Conservation (phyloP, 106 monocot species). For the Narthecium ossifragum region DNA sequence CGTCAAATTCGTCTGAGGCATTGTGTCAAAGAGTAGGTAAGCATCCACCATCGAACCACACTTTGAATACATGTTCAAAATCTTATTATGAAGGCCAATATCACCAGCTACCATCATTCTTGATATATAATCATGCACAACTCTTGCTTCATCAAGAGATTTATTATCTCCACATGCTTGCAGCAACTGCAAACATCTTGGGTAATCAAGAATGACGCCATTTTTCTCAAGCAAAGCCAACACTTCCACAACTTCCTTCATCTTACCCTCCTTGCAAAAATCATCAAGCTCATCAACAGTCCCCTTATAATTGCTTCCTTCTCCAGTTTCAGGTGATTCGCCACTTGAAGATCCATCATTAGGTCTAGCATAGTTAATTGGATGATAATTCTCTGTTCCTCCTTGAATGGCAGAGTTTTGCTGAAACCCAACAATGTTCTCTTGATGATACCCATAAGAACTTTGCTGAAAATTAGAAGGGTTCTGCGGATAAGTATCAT, state of each 20-base stretch:
- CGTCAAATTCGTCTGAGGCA: constrained; percentile 65
- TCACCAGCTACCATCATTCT: constrained; percentile 20
- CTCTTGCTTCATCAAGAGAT: constrained; percentile 45
- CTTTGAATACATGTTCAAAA: constrained; percentile 64
- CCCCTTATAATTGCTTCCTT: constrained; percentile 17
- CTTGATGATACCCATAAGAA: constrained; percentile 3
- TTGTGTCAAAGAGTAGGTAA: constrained; percentile 55
- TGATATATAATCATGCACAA: constrained; percentile 40
- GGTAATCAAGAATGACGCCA: constrained; percentile 30
- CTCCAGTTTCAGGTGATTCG: constrained; percentile 17
- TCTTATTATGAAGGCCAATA: constrained; percentile 55
- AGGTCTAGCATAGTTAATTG: not conserved
- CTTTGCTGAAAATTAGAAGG: constrained; percentile 10
- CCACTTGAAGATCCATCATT: not conserved
- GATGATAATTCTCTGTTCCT: not conserved
- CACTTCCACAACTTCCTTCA: constrained; percentile 66
- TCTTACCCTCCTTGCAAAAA: constrained; percentile 47
- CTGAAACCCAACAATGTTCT: not conserved
- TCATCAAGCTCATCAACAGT: constrained; percentile 63
- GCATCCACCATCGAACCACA: constrained; percentile 73
- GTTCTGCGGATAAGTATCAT: not conserved
- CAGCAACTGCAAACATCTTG: constrained; percentile 48
- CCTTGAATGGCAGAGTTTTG: constrained; percentile 5
- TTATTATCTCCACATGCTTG: constrained; percentile 61
- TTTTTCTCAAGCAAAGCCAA: constrained; percentile 46